Evolutionary conservation across 805 yeast genomes (phyloP), one percentile per base, ranked within the genome.

Genomic region (Hanseniaspora lindneri): DNA sequence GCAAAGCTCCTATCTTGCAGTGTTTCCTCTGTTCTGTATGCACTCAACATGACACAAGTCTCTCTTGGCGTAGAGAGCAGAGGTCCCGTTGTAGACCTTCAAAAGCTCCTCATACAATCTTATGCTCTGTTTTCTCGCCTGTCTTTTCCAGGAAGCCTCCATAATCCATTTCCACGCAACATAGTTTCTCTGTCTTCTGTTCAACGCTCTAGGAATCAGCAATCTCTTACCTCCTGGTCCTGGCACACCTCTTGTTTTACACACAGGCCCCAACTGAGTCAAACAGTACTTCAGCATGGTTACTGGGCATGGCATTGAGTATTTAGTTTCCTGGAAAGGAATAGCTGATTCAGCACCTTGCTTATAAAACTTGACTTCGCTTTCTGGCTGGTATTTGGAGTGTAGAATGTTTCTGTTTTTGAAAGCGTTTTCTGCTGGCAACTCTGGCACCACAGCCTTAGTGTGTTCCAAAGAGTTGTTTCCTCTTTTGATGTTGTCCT

Each of bases 141-240:
- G 79, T 63, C 94, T 79, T 58, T 82, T 79, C 52, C 77, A 74
- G 35, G 94, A 76, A 19, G 94, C 86, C 52, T 85, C 95, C 48
- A 87, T 65, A 43, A 92, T 81, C 97, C 97, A 92, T 54, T 71
- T 66, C 71, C 94, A 83, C 2, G 97, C 96, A 58, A 76, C 77
- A 65, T 96, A 76, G 56, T 77, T 70, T 64, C 97, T 75, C 66
- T 87, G 95, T 66, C 86, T 79, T 58, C 76, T 77, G 43, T 76
- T 78, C 58, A 89, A 70, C 9, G 96, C 95, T 32, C 75, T 77
- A 4, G 98, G 98, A 44, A 85, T 80, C 34, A 79, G 73, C 52
- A 75, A 79, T 62, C 88, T 85, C 39, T 96, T 96, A 49, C 81
- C 81, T 51, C 92, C 92, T 3, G 41, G 37, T 17, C 41, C 36